Conservation (phyloP, 2,329 filamentous ascomycete genomes). For the Blastomyces percursus region DNA sequence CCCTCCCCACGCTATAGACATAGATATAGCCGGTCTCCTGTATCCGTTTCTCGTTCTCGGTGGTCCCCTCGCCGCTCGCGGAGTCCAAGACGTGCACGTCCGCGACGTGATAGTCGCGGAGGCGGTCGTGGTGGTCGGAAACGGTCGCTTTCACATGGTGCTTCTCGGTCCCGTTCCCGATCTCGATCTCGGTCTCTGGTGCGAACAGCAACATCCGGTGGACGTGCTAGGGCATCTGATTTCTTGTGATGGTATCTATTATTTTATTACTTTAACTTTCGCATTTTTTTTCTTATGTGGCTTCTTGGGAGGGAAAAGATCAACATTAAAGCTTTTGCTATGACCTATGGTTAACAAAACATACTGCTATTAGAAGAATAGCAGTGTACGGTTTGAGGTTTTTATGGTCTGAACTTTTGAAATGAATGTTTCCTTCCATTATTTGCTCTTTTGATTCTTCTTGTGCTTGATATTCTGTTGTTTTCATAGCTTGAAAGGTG, state of each 20-base stretch:
- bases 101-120: conserved; percentile 5
- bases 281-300: neutral
- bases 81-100: conserved; percentile 12
- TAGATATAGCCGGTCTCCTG: conserved; percentile 8
- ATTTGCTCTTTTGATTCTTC: neutral
- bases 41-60: conserved; percentile 17
- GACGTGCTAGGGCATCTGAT: conserved; percentile 13
- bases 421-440: neutral
- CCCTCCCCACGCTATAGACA: conserved; percentile 15
- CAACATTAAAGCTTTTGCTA: neutral
- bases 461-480: neutral
- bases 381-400: too few relatives aligned
- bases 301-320: neutral
- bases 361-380: neutral
- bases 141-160: neutral
- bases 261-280: neutral
- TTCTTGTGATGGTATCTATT: conserved; percentile 11
- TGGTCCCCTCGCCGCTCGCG: conserved; percentile 13
- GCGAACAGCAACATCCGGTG: conserved; percentile 7
- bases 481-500: neutral
- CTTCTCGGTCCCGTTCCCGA: conserved; percentile 12
- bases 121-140: conserved; percentile 4
- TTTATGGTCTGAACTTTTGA: neutral
- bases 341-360: neutral
- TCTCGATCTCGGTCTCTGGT: conserved; percentile 17